phyloP scores from a whole-genome alignment of 2,329 filamentous ascomycete species.

The Ophiognomonia clavigignenti-juglandacearum region DNA sequence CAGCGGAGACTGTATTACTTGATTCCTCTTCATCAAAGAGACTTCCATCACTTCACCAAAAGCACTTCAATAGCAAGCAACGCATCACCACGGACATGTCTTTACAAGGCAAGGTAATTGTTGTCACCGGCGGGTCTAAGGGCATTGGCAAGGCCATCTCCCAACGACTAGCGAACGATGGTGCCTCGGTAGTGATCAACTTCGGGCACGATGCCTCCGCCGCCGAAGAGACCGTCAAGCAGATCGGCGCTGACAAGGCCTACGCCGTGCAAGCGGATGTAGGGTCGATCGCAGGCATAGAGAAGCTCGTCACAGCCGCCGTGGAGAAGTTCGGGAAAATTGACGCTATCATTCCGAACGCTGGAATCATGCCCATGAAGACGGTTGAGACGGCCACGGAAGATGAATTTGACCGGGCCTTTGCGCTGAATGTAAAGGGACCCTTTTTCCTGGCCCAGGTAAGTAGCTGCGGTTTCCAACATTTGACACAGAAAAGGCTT shows the following conservation, averaged over 20 bases:
- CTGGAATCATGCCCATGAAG: slow-evolving; percentile 44
- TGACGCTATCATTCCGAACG: slow-evolving; percentile 54
- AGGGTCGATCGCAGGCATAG: slow-evolving; percentile 37
- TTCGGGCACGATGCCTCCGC: slow-evolving; percentile 41
- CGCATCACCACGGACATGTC: no score
- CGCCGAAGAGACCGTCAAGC: slow-evolving; percentile 31
- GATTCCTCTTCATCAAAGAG: no score
- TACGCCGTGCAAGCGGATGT: slow-evolving; percentile 34
- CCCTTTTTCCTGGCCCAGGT: slow-evolving; percentile 50
- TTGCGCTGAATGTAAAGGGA: slow-evolving; percentile 50
- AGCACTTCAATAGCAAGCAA: no score
- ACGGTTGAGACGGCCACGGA: slow-evolving; percentile 45
- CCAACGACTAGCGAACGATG: slow-evolving; percentile 81
- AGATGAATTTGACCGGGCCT: slow-evolving; percentile 40
- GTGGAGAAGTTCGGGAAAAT: slow-evolving; percentile 42
- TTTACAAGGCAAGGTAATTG: slow-evolving; percentile 43
- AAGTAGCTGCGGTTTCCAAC: no score
- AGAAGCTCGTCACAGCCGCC: slow-evolving; percentile 43
- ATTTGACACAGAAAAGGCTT: no score
- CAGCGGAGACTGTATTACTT: no score
- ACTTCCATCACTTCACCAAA: no score
- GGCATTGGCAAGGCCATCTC: slow-evolving; percentile 79
- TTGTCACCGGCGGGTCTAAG: slow-evolving; percentile 76
- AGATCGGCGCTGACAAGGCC: slow-evolving; percentile 22
- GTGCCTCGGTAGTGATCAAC: slow-evolving; percentile 64